phyloP scores from a whole-genome alignment of 306 rosid genomes.

The Biancaea sappan region DNA sequence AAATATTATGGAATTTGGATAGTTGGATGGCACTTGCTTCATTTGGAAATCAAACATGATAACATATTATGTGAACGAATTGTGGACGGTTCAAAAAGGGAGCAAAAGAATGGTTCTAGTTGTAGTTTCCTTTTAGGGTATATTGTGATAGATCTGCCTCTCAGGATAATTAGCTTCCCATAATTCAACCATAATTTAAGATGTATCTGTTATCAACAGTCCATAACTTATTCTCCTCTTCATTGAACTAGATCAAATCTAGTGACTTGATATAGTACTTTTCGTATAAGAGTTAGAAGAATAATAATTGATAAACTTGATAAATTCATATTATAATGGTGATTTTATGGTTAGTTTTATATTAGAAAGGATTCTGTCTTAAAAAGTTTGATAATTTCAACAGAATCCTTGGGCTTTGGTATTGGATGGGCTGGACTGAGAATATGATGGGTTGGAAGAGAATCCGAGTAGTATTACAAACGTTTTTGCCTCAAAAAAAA shows the following conservation, averaged over 20 bases:
- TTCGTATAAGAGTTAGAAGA: no score
- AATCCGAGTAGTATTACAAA: background rate
- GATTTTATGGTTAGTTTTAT: no score
- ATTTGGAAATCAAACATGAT: background rate
- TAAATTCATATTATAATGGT: no score
- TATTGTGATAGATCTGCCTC: background rate
- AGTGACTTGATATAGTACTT: no score
- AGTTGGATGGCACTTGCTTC: conserved; percentile 8
- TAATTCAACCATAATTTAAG: no score
- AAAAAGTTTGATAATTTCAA: no score
- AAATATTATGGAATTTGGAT: conserved; percentile 19
- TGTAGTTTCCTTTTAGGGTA: background rate
- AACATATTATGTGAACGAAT: background rate
- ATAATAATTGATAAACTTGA: no score
- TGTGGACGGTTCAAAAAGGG: background rate
- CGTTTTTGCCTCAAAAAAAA: no score
- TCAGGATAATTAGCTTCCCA: no score
- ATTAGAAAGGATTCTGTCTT: no score
- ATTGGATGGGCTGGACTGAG: background rate
- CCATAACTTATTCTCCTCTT: background rate
- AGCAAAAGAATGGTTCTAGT: background rate
- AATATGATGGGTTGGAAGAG: no score
- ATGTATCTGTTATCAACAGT: background rate
- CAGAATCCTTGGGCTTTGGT: background rate
- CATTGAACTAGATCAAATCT: no score